phyloP scores from a whole-genome alignment of 257 asterid genomes.

The Gynochthodes officinalis region DNA sequence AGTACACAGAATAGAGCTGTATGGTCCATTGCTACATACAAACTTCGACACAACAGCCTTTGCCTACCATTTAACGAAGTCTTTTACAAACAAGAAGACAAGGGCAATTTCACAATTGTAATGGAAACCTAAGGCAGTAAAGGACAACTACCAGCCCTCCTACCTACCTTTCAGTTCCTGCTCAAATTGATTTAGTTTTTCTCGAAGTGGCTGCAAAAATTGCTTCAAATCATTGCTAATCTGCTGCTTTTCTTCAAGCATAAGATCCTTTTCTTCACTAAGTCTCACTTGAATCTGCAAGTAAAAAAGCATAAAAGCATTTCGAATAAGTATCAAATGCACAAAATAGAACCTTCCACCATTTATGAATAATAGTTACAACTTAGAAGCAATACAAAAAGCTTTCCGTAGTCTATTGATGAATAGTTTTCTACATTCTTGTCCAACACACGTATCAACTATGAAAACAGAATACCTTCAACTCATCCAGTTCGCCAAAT shows the following conservation, averaged over 20 bases:
- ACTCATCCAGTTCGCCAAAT: constrained; percentile 87
- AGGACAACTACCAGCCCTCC: neutral
- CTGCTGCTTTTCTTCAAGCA: constrained; percentile 47
- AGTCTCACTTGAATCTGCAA: constrained; percentile 64
- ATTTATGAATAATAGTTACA: neutral
- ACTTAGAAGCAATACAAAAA: neutral
- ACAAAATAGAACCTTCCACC: neutral
- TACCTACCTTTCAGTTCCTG: constrained; percentile 74
- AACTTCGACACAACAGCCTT: neutral
- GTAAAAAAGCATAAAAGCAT: neutral
- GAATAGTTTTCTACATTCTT: neutral
- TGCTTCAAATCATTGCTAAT: constrained; percentile 47
- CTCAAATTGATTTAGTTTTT: constrained; percentile 63
- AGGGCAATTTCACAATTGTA: neutral
- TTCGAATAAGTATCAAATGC: neutral
- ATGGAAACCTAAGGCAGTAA: neutral
- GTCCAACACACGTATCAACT: neutral
- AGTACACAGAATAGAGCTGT: neutral
- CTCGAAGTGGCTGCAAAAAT: constrained; percentile 63
- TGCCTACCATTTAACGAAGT: neutral
- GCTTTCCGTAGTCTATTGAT: neutral
- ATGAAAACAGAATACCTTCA: constrained; percentile 52
- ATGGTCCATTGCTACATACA: neutral
- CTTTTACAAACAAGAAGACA: neutral
- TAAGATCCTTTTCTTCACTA: constrained; percentile 60